phyloP scores from a whole-genome alignment of 2,329 filamentous ascomycete species.

The Aspergillus calidoustus region DNA sequence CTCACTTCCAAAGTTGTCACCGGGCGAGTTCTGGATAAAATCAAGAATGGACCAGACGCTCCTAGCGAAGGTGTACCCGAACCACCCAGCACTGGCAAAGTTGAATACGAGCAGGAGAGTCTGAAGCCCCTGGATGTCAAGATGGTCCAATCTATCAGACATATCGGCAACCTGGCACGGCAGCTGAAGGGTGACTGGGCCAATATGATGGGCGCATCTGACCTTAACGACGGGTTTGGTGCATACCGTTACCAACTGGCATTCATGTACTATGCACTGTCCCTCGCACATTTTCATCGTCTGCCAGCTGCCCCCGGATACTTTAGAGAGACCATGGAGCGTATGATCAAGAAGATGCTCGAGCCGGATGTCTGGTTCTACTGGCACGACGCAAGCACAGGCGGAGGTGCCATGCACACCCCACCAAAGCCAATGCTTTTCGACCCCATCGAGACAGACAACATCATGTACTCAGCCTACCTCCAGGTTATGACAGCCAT shows the following conservation, averaged over 20 bases:
- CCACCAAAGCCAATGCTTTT: conserved; percentile 1
- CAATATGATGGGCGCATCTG: conserved; percentile 8
- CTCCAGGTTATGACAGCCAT: conserved; percentile 4
- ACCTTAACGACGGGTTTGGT: conserved; percentile 12
- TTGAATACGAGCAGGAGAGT: background rate
- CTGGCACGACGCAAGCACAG: conserved; percentile 12
- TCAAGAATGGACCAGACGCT: background rate
- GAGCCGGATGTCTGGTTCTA: conserved; percentile 14
- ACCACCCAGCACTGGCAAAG: background rate
- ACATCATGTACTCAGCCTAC: conserved; percentile 13
- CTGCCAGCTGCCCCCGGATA: conserved; percentile 4
- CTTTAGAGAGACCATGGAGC: conserved; percentile 3
- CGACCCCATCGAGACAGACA: conserved; percentile 9
- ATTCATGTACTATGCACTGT: conserved; percentile 4
- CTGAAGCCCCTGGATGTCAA: background rate
- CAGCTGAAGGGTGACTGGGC: conserved; percentile 12
- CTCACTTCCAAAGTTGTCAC: background rate
- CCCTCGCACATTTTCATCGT: conserved; percentile 4
- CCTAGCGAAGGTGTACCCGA: background rate
- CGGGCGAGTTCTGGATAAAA: background rate
- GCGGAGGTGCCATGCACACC: background rate
- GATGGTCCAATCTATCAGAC: background rate
- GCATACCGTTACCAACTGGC: conserved; percentile 9
- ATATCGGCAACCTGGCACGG: conserved; percentile 8
- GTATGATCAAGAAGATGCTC: conserved; percentile 5